phyloP scores from a whole-genome alignment of 2,329 filamentous ascomycete genomes.

The Fusarium fujikuroi region DNA sequence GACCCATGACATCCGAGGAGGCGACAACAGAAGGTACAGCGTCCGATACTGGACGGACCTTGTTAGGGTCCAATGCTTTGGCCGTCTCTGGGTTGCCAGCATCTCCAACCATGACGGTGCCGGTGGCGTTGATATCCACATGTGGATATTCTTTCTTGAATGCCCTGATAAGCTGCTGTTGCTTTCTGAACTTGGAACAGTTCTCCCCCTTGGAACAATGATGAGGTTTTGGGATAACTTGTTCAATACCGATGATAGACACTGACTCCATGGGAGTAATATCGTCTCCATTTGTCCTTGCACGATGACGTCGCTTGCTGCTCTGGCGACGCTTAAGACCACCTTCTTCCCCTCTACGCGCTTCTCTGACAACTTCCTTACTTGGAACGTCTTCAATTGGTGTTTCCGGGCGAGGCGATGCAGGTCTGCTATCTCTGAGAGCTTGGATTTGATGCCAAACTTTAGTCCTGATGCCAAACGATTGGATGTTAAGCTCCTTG shows the following conservation, averaged over 20 bases:
- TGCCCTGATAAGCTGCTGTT: conserved; percentile 79
- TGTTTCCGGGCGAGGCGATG: conserved; percentile 65
- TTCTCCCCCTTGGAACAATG: conserved; percentile 87
- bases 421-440: conserved; percentile 67
- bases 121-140: conserved; percentile 63
- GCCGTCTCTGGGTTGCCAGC: conserved; percentile 80
- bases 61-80: conserved; percentile 64
- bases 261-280: conserved; percentile 85
- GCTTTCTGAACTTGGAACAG: conserved; percentile 83
- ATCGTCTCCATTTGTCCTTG: conserved; percentile 64
- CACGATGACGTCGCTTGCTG: conserved; percentile 53
- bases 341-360: conserved; percentile 52
- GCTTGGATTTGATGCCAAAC: conserved; percentile 83
- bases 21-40: conserved; percentile 85
- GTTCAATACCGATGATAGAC: conserved; percentile 92
- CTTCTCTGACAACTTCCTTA: conserved; percentile 60
- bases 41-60: conserved; percentile 76
- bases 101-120: conserved; percentile 81
- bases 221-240: conserved; percentile 85
- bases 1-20: conserved; percentile 89
- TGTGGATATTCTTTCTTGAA: conserved; percentile 81
- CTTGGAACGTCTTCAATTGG: conserved; percentile 70
- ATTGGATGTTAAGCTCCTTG: conserved; percentile 81
- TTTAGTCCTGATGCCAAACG: conserved; percentile 82
- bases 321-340: conserved; percentile 53